Evolutionary conservation across 345 rosid species (phyloP).

Genomic region (Ricinus communis): DNA sequence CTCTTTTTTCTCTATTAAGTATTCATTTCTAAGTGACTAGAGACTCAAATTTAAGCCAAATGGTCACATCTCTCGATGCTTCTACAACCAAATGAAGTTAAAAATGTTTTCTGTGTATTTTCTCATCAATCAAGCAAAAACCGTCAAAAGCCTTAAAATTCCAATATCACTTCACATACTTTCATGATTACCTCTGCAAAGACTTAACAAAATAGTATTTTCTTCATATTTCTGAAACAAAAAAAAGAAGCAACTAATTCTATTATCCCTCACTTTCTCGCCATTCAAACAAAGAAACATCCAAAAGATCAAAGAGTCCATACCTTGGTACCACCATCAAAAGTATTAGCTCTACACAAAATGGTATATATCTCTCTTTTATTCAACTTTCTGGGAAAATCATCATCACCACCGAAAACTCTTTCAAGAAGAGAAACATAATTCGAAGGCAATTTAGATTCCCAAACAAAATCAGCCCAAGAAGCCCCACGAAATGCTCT

Average conservation of each 20-base stretch:
- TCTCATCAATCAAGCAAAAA: conserved; percentile 15
- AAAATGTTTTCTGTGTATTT: not conserved
- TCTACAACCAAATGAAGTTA: not conserved
- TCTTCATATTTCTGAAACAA: not conserved
- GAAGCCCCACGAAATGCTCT: conserved; percentile 88
- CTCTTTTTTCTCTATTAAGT: not conserved
- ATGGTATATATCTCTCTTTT: conserved; percentile 68
- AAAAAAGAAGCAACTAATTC: not conserved
- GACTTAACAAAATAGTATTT: not conserved
- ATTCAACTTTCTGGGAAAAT: conserved; percentile 35
- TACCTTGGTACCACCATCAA: conserved; percentile 84
- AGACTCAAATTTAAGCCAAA: not conserved
- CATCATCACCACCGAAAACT: conserved; percentile 41
- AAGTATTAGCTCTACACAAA: conserved; percentile 58
- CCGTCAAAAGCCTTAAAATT: not conserved
- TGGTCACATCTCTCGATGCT: not conserved
- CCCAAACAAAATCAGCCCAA: conserved; percentile 96
- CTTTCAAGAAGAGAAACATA: conserved; percentile 50
- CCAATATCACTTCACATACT: too few species aligned
- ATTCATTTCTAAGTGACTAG: not conserved
- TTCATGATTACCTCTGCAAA: too few species aligned
- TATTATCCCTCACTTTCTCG: not conserved
- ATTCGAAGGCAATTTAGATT: conserved; percentile 77
- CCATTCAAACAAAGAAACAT: conserved; percentile 12
- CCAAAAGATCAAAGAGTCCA: not conserved